Conservation (phyloP, 1,284 basidiomycete species). For the Coriolopsis trogii region DNA sequence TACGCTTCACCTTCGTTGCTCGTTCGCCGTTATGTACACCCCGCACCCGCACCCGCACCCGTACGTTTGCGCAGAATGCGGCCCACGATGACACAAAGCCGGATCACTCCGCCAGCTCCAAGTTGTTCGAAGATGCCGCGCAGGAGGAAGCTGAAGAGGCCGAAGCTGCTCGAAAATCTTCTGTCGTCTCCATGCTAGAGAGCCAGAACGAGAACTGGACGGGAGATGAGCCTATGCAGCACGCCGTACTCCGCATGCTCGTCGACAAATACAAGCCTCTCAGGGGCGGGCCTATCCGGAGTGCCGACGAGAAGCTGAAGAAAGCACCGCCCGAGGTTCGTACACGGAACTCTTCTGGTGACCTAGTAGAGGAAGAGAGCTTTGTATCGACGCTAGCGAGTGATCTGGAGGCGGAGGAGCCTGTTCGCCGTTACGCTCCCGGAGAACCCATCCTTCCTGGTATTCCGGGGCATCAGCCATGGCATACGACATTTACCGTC, state of each 20-base stretch:
- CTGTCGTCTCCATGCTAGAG: constrained; percentile 36
- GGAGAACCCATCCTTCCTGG: constrained; percentile 52
- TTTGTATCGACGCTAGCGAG: not conserved
- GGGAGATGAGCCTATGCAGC: constrained; percentile 73
- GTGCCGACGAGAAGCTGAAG: constrained; percentile 78
- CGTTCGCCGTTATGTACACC: too few relatives aligned
- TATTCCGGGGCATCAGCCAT: constrained; percentile 61
- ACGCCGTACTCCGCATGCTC: constrained; percentile 83
- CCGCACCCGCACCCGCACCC: too few relatives aligned
- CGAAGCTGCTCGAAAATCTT: constrained; percentile 32
- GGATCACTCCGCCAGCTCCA: constrained; percentile 53
- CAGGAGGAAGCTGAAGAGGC: constrained; percentile 51
- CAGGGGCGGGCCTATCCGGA: constrained; percentile 60
- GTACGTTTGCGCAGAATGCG: too few relatives aligned
- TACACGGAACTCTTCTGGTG: constrained; percentile 5
- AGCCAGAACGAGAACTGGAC: constrained; percentile 67
- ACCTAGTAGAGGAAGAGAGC: constrained; percentile 1
- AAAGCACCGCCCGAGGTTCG: constrained; percentile 43
- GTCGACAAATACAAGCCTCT: constrained; percentile 85
- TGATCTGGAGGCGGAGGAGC: not conserved
- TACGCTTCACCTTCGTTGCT: constrained; percentile 4
- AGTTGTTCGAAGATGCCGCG: constrained; percentile 72
- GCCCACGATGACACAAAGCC: too few relatives aligned
- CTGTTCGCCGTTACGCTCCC: constrained; percentile 17
- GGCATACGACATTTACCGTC: constrained; percentile 68